Evolutionary conservation across 805 yeast species (phyloP).

Genomic region (Wickerhamiella allomyrinae): DNA sequence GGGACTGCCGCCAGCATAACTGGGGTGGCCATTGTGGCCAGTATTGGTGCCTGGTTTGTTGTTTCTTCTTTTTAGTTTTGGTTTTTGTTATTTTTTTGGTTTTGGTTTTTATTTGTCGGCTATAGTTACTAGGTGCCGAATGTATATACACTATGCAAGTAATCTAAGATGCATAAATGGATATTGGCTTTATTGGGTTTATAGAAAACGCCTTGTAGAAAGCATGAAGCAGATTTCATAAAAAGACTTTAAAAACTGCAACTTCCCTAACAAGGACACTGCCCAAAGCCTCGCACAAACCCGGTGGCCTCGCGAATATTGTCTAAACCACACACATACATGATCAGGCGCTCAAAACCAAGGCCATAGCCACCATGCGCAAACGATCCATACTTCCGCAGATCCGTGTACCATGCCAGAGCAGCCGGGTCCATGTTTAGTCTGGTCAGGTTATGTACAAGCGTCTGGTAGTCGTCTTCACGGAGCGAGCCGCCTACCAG

Average conservation of each 20-base stretch:
- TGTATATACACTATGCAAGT: not conserved
- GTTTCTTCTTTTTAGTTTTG: not conserved
- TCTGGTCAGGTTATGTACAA: constrained; percentile 36
- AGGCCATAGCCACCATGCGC: constrained; percentile 98
- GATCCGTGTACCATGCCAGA: constrained; percentile 66
- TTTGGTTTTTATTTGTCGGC: not conserved
- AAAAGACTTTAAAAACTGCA: too few species aligned
- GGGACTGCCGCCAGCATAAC: not conserved
- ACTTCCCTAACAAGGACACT: constrained; percentile 35
- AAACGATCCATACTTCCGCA: constrained; percentile 61
- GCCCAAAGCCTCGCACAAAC: constrained; percentile 60
- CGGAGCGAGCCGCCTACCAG: constrained; percentile 89
- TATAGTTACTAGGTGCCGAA: not conserved
- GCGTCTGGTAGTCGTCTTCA: constrained; percentile 43
- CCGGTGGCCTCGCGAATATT: constrained; percentile 80
- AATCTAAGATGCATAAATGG: too few species aligned
- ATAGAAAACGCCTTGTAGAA: too few species aligned
- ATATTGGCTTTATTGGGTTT: too few species aligned
- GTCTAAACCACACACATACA: constrained; percentile 56
- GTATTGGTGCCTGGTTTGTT: not conserved
- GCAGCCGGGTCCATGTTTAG: constrained; percentile 42
- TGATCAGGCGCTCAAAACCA: constrained; percentile 78
- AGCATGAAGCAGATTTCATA: too few species aligned
- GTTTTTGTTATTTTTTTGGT: not conserved
- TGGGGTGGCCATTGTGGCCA: not conserved